Evolutionary conservation across 495 filamentous ascomycete genomes (phyloP), one percentile per base, ranked within the genome.

Genomic region (Aspergillus avenaceus): DNA sequence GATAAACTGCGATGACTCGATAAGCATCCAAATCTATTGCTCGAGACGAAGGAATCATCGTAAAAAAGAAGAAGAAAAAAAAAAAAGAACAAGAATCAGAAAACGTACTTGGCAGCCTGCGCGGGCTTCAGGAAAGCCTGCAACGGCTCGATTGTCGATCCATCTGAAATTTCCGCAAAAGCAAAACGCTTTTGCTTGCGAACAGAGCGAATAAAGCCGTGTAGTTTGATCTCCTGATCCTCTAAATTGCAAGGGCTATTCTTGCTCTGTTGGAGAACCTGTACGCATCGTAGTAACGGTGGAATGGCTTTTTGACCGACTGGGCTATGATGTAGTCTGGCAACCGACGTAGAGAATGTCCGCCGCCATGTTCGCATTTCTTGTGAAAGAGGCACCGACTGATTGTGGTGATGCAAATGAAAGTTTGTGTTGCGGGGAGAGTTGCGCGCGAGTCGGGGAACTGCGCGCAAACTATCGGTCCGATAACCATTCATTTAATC

Each of bases 121-220:
- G 82, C 73, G 50, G 86, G 84, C 45, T 78, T 82, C 52, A 97
- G 68, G 23, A 97, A 81, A 25, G 84, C 92, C 72, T 98, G 95
- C 36, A 97, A 59, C 37, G 90, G 71, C 41, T 84, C 70, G 38
- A 87, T 68, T 25, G 85, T 89, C 12, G 95, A 95, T 27, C 93
- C 93, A 75, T 98, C 93, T 4, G 86, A 83, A 45, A 98, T 74
- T 45, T 88, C 79, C 13, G 90, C 88, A 71, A 98, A 98, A 12
- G 84, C 82, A 52, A 83, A 73, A 36, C 75, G 75, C 69, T 96
- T 96, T 71, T 95, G 91, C 59, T 87, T 86, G 48, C 95, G 82
- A 48, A 97, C 82, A 13, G 89, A 89, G 41, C 88, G 82, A 52
- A 97, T 74, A 67, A 84, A 91, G 27, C 92, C 93, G 60, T 87